Base-by-base conservation (phyloP, 495 filamentous ascomycete genomes). In the Geopyxis carbonaria region DNA sequence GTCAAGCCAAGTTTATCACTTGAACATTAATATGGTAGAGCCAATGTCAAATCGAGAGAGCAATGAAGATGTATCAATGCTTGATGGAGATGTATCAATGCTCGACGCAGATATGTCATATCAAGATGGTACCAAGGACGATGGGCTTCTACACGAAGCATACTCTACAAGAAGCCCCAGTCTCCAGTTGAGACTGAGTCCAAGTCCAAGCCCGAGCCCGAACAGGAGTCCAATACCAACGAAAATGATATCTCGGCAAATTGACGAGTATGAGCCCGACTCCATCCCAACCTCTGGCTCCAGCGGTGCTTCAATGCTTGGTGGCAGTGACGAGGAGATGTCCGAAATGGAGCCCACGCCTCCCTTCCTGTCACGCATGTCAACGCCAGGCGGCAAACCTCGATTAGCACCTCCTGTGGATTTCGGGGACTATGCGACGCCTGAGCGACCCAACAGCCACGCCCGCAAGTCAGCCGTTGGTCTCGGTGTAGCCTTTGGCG, bases 191-290 rank as follows among this genome's bases (percentile, higher is more conserved):
- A n/a, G n/a, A n/a, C n/a, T n/a, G n/a, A n/a, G n/a, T n/a, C n/a
- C n/a, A n/a, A n/a, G n/a, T n/a, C n/a, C n/a, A n/a, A n/a, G n/a
- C n/a, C n/a, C n/a, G n/a, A n/a, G n/a, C n/a, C n/a, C n/a, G n/a
- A n/a, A n/a, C n/a, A n/a, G n/a, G n/a, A n/a, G n/a, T n/a, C n/a
- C n/a, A n/a, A n/a, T n/a, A n/a, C n/a, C n/a, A n/a, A n/a, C n/a
- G n/a, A n/a, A n/a, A n/a, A n/a, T n/a, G 20, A 29, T 51, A 15
- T 40, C 48, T 20, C 48, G 43, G 23, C 43, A 42, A 29, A 42
- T 46, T 16, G 38, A 36, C 37, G n/a, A n/a, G n/a, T 39, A 38
- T 16, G 38, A 43, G 9, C 48, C 32, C 11, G 38, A 36, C 4
- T n/a, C n/a, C n/a, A 34, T 28, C 8, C 22, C 44, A 42, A 38